Evolutionary conservation across 2,329 filamentous ascomycete genomes (phyloP).

Genomic region (Alternaria arbusti): DNA sequence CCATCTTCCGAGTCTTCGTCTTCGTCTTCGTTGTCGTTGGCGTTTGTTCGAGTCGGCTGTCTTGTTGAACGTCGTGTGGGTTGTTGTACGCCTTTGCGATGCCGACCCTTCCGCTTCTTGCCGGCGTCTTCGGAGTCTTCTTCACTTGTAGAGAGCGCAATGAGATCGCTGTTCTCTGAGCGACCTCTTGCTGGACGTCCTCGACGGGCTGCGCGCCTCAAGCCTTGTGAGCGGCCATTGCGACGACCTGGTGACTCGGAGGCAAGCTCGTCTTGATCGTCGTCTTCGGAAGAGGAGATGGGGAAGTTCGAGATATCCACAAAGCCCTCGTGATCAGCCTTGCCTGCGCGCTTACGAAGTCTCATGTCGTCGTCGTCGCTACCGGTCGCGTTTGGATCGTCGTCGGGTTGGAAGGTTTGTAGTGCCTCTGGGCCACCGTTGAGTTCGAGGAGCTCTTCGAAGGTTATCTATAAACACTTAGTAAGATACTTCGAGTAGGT

Average conservation of each 20-base stretch:
- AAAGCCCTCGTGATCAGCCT: conserved; percentile 27
- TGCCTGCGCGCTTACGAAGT: conserved; percentile 26
- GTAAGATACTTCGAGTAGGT: not conserved
- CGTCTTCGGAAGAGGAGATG: conserved; percentile 43
- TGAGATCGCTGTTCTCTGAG: conserved; percentile 18
- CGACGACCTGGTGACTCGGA: conserved; percentile 15
- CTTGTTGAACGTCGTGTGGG: conserved; percentile 41
- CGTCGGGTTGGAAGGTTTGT: conserved; percentile 46
- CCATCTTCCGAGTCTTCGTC: conserved; percentile 37
- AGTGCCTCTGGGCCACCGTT: conserved; percentile 57
- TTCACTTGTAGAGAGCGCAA: conserved; percentile 29
- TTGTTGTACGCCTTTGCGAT: conserved; percentile 23
- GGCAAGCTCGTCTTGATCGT: conserved; percentile 20
- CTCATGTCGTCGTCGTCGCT: conserved; percentile 30
- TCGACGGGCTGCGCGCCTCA: conserved; percentile 12
- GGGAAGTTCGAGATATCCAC: conserved; percentile 38
- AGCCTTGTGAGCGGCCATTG: conserved; percentile 17
- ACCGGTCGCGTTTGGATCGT: conserved; percentile 21
- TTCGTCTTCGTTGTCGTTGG: conserved; percentile 30
- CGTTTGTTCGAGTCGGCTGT: conserved; percentile 16
- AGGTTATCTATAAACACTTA: conserved; percentile 50
- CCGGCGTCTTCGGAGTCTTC: conserved; percentile 22
- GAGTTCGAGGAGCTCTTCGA: conserved; percentile 53
- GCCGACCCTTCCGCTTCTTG: conserved; percentile 21
- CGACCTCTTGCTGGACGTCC: conserved; percentile 20